These are phyloP conservation scores for Begonia peltatifolia DNA, from an alignment of 306 rosid species.

Conservation along the genomic window DNA sequence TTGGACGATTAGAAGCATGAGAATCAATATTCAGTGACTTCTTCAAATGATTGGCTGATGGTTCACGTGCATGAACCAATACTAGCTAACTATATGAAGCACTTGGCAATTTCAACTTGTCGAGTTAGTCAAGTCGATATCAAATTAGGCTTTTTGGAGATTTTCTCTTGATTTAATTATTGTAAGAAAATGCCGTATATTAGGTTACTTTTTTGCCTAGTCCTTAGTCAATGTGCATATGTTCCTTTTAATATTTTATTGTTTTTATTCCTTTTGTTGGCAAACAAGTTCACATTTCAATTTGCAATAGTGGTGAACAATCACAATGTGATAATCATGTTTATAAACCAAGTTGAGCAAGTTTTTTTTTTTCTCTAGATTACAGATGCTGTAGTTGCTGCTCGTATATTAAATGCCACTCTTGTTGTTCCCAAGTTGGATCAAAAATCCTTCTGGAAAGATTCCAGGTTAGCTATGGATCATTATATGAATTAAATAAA, in stretches of 20 bases:
- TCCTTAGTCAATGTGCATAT: too few relatives aligned
- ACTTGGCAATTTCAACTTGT: too few relatives aligned
- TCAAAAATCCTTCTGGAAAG: conserved; percentile 93
- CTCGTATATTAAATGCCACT: conserved; percentile 88
- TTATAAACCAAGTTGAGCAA: conserved; percentile 13
- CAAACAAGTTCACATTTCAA: not conserved
- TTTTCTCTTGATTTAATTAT: too few relatives aligned
- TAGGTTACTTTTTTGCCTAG: too few relatives aligned
- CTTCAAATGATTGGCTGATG: too few relatives aligned
- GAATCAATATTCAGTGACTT: not conserved
- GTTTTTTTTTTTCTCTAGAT: conserved; percentile 47
- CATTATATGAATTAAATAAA: not conserved
- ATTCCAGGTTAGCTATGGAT: conserved; percentile 54
- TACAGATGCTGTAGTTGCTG: conserved; percentile 94
- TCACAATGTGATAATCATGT: not conserved
- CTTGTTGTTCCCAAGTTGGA: conserved; percentile 92
- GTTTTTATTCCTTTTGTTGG: conserved; percentile 9
- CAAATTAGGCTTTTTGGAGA: too few relatives aligned
- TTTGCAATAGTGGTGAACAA: too few relatives aligned
- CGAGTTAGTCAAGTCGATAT: too few relatives aligned
- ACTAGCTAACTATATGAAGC: too few relatives aligned
- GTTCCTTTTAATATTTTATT: conserved; percentile 1
- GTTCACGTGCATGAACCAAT: too few relatives aligned
- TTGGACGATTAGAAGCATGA: not conserved
- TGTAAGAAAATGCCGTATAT: too few relatives aligned